Conservation (phyloP, 192 early-diverging fungal genomes). For the Umbelopsis vinacea region DNA sequence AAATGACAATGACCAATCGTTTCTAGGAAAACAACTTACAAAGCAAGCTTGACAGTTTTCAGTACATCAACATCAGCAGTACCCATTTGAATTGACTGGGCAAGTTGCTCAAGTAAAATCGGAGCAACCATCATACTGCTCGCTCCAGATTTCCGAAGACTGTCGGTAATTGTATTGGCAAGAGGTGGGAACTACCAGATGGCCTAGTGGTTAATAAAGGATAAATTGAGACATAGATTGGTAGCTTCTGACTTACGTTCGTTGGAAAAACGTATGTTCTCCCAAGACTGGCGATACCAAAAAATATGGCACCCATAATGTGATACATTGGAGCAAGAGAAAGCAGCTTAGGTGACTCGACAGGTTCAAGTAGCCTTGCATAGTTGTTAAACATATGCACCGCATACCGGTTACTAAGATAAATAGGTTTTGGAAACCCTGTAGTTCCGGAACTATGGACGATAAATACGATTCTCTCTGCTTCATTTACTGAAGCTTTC, state of each 20-base stretch:
- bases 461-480: not conserved
- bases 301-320: not conserved
- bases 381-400: not conserved
- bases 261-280: slow-evolving; percentile 13
- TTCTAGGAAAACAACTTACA: not conserved
- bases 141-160: not conserved
- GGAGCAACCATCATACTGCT: not conserved
- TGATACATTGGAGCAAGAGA: slow-evolving; percentile 5
- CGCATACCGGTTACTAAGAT: slow-evolving; percentile 13
- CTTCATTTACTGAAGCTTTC: not conserved
- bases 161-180: not conserved
- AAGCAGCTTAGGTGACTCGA: not conserved
- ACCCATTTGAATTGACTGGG: not conserved
- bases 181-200: not conserved
- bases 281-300: not conserved
- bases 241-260: slow-evolving; percentile 9
- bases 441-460: slow-evolving; percentile 28
- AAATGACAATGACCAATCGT: too few relatives aligned
- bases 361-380: not conserved
- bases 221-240: not conserved
- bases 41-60: not conserved
- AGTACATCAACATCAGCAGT: not conserved
- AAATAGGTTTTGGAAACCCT: slow-evolving; percentile 25
- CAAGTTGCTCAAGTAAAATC: slow-evolving; percentile 7
- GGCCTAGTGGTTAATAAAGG: not conserved